phyloP scores from a whole-genome alignment of 768 basidiomycete genomes.

The Crassisporium funariophilum region DNA sequence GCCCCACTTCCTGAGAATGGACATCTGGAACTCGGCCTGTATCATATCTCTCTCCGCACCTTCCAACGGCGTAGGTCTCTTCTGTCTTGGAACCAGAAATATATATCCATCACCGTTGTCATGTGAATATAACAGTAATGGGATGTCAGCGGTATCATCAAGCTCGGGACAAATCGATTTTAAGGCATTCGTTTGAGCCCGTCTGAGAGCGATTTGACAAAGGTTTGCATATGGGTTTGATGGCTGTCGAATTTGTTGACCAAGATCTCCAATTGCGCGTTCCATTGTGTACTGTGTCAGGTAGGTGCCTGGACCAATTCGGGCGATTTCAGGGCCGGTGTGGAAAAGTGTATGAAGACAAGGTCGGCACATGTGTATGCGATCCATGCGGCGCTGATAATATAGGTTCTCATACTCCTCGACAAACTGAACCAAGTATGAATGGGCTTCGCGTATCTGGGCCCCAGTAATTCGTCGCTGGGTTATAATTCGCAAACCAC shows the following conservation, averaged over 20 bases:
- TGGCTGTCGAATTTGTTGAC: constrained; percentile 10
- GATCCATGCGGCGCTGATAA: constrained; percentile 23
- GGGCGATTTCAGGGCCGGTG: constrained; percentile 2
- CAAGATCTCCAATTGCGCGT: constrained; percentile 12
- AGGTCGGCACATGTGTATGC: constrained; percentile 30
- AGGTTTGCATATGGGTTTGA: constrained; percentile 19
- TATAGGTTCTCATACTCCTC: constrained; percentile 38
- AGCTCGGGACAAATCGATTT: constrained; percentile 13
- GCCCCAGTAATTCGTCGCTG: constrained; percentile 19
- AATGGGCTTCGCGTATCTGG: constrained; percentile 25
- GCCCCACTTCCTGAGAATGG: not conserved
- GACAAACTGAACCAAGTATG: constrained; percentile 25
- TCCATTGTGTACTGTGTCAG: constrained; percentile 17
- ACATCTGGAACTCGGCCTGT: constrained; percentile 8
- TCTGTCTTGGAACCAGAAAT: not conserved
- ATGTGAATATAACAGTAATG: not conserved
- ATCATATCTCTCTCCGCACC: not conserved
- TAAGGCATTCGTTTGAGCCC: constrained; percentile 8
- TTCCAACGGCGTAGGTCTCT: not conserved
- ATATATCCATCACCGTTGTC: not conserved
- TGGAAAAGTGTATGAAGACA: constrained; percentile 34
- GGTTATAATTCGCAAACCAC: constrained; percentile 21
- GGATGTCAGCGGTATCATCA: not conserved
- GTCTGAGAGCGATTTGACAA: not conserved
- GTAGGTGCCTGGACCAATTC: not conserved